These are phyloP conservation scores for Arxiozyma bovina DNA, from an alignment of 1,139 yeast species.

Conservation along the genomic window DNA sequence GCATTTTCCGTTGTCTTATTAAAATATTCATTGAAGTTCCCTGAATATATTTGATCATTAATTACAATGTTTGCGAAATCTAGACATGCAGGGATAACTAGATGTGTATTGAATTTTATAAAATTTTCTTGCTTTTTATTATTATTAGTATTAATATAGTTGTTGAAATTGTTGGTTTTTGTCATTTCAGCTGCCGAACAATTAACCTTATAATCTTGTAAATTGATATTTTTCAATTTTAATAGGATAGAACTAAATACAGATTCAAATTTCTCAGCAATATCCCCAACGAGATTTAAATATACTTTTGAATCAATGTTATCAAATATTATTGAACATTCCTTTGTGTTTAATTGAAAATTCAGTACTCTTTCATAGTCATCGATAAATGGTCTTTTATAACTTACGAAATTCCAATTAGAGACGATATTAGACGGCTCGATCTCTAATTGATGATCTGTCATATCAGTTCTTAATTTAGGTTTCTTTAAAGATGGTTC, in stretches of 20 bases:
- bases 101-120: not conserved
- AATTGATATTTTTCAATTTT: slow-evolving; percentile 8
- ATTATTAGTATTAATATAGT: not conserved
- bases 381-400: slow-evolving; percentile 55
- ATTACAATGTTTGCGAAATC: not conserved
- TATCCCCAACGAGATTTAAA: slow-evolving; percentile 25
- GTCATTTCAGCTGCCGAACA: not conserved
- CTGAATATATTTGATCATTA: not conserved
- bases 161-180: slow-evolving; percentile 1
- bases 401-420: slow-evolving; percentile 28
- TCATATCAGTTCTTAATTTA: not conserved
- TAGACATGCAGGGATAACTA: slow-evolving; percentile 1
- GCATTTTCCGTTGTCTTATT: not conserved
- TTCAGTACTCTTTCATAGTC: slow-evolving; percentile 43
- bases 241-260: slow-evolving; percentile 20
- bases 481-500: not conserved
- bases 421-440: not conserved
- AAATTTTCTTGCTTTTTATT: not conserved
- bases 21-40: not conserved
- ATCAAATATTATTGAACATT: slow-evolving; percentile 23
- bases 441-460: not conserved
- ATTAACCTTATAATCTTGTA: slow-evolving; percentile 8
- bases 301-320: slow-evolving; percentile 24
- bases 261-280: slow-evolving; percentile 26
- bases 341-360: slow-evolving; percentile 42